Percentiles rank a stretch among this genome's conserved stretches.
Conservation (phyloP, 1,139 yeast species). For the Magnusiomyces ingens region DNA sequence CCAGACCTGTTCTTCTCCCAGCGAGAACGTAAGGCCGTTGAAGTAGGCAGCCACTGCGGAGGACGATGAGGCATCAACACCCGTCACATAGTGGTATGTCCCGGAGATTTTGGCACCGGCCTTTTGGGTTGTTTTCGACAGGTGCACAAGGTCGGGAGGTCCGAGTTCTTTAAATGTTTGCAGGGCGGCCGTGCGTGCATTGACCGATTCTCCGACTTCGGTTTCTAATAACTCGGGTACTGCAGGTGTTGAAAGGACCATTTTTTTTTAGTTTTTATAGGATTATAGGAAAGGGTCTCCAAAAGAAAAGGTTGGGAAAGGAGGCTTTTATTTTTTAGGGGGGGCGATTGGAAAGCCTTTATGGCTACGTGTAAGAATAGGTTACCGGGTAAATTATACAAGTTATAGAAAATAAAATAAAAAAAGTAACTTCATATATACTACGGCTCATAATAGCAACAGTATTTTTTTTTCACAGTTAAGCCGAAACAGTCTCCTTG, state of each 20-base stretch:
- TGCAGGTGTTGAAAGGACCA: neutral
- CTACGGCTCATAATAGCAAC: too few relatives aligned
- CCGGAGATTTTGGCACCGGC: slow-evolving; percentile 35
- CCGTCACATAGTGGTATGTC: slow-evolving; percentile 67
- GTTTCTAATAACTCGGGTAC: slow-evolving; percentile 40
- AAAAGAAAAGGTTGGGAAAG: too few relatives aligned
- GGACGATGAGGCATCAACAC: slow-evolving; percentile 53
- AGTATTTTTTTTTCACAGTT: too few relatives aligned
- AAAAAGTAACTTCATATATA: too few relatives aligned
- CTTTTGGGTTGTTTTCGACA: slow-evolving; percentile 43
- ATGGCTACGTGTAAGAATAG: too few relatives aligned
- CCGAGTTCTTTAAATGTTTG: slow-evolving; percentile 58
- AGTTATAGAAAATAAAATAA: too few relatives aligned
- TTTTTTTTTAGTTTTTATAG: neutral
- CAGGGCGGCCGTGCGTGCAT: slow-evolving; percentile 42
- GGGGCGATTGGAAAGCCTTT: too few relatives aligned
- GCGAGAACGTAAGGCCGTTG: slow-evolving; percentile 58
- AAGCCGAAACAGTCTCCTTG: too few relatives aligned
- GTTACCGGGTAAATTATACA: too few relatives aligned
- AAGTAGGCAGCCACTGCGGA: slow-evolving; percentile 65
- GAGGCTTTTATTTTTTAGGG: too few relatives aligned
- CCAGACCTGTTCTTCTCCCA: slow-evolving; percentile 60
- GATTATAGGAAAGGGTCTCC: too few relatives aligned
- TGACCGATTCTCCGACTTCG: slow-evolving; percentile 44
- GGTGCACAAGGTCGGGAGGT: slow-evolving; percentile 84